A percentile compares a stretch with the other conserved stretches of the same genome.
Conservation (phyloP, 352 stramenopile species). For the Globisporangium emineosum region DNA sequence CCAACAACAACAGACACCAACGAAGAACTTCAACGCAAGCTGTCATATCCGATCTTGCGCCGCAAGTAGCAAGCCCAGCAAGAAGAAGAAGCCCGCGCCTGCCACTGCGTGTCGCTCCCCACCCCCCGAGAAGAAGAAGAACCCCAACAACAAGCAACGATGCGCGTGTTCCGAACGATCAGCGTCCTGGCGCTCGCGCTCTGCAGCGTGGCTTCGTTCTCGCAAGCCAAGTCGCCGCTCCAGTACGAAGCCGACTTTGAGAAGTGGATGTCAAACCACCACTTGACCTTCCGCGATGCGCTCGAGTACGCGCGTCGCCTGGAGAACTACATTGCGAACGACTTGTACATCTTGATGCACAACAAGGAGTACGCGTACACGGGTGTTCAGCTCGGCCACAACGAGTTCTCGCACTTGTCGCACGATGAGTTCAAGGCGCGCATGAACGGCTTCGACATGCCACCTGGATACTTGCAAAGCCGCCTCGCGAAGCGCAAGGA, state of each 20-base stretch:
- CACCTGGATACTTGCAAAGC: conserved; percentile 56
- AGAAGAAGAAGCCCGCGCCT: conserved; percentile 7
- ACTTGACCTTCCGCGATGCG: conserved; percentile 49
- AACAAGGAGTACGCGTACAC: conserved; percentile 69
- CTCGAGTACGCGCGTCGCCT: conserved; percentile 69
- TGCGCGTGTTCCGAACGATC: conserved; percentile 20
- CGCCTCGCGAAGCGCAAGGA: conserved; percentile 42
- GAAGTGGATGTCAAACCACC: conserved; percentile 55
- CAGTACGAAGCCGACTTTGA: conserved; percentile 77
- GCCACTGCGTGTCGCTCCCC: not conserved
- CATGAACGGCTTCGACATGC: conserved; percentile 53
- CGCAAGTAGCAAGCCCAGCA: conserved; percentile 9
- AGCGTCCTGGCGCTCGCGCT: conserved; percentile 33
- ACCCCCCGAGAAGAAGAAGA: not conserved
- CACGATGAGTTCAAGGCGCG: conserved; percentile 92
- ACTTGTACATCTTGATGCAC: conserved; percentile 86
- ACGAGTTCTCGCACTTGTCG: conserved; percentile 94
- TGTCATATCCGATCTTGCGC: conserved; percentile 19
- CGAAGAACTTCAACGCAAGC: conserved; percentile 20
- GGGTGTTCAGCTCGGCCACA: conserved; percentile 90
- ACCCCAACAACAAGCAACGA: conserved; percentile 5
- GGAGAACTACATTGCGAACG: conserved; percentile 80
- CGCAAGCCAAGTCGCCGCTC: conserved; percentile 46
- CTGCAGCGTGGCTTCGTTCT: conserved; percentile 15
- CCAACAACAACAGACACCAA: conserved; percentile 1